Evolutionary conservation across 441 rosid genomes (phyloP).

Genomic region (Erodium texanum): DNA sequence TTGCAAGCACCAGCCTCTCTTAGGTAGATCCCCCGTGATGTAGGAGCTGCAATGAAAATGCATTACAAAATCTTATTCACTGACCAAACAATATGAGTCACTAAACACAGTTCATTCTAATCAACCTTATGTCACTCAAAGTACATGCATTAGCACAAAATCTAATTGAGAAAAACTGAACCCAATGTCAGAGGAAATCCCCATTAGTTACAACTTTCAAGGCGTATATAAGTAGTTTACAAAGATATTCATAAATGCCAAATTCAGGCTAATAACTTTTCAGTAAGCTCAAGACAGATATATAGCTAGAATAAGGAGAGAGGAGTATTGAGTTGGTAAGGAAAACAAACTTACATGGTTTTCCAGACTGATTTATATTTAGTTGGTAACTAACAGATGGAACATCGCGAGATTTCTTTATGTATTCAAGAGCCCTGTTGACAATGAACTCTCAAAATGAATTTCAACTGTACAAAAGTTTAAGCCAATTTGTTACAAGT

Average conservation of each 20-base stretch:
- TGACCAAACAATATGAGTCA: slow-evolving; percentile 11
- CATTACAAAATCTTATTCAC: slow-evolving; percentile 11
- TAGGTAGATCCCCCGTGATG: slow-evolving; percentile 78
- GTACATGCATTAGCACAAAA: neutral
- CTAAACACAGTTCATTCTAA: neutral
- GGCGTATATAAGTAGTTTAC: neutral
- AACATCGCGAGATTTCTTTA: slow-evolving; percentile 40
- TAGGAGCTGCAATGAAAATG: slow-evolving; percentile 53
- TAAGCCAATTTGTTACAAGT: slow-evolving; percentile 9
- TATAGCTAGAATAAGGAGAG: too few relatives aligned
- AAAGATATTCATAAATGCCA: neutral
- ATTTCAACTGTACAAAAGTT: slow-evolving; percentile 18
- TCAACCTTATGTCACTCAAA: slow-evolving; percentile 1
- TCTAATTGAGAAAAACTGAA: neutral
- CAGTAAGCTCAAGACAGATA: neutral
- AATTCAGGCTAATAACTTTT: neutral
- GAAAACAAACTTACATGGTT: slow-evolving; percentile 52
- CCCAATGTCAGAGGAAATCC: slow-evolving; percentile 4
- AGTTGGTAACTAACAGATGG: slow-evolving; percentile 67
- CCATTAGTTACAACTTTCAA: neutral
- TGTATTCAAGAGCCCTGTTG: slow-evolving; percentile 75
- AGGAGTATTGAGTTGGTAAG: neutral
- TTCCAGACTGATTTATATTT: slow-evolving; percentile 72
- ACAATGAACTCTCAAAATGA: slow-evolving; percentile 22
- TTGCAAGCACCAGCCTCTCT: slow-evolving; percentile 70